A percentile compares a stretch with the other conserved stretches of the same genome.
phyloP scores from a whole-genome alignment of 106 monocot species.

The Dendrobium catenatum region DNA sequence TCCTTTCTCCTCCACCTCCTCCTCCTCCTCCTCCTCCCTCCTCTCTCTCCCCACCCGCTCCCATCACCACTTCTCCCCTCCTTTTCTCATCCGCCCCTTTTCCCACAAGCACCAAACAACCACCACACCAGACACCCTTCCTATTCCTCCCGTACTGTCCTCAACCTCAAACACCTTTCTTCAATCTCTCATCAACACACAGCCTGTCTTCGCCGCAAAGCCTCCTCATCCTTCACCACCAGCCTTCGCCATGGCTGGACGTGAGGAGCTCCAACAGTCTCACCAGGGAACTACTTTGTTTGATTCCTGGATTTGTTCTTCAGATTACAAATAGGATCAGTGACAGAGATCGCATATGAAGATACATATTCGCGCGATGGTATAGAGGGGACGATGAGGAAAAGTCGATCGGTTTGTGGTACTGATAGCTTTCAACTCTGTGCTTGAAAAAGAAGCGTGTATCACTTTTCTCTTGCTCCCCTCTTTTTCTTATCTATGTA shows the following conservation, averaged over 20 bases:
- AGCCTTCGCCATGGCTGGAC: no score
- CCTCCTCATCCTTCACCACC: background rate
- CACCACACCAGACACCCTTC: background rate
- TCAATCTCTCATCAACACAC: background rate
- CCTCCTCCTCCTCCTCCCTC: background rate
- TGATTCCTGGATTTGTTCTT: slow-evolving; percentile 42
- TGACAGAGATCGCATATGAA: no score
- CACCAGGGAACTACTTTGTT: slow-evolving; percentile 7
- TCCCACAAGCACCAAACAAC: slow-evolving; percentile 28
- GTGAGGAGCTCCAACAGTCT: no score
- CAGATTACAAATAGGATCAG: no score
- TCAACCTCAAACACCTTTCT: background rate
- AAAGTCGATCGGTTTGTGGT: no score
- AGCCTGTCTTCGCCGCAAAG: background rate
- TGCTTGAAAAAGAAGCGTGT: no score
- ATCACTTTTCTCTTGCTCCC: no score
- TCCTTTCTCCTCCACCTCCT: background rate
- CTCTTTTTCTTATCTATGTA: no score
- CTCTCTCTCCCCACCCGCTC: background rate
- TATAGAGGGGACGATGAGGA: no score
- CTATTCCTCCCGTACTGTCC: background rate
- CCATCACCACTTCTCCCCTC: slow-evolving; percentile 11
- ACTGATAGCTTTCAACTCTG: no score
- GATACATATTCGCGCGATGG: no score
- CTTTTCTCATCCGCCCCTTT: slow-evolving; percentile 45